Conservation (phyloP, 2,329 filamentous ascomycete genomes). For the Colletotrichum gigasporum region DNA sequence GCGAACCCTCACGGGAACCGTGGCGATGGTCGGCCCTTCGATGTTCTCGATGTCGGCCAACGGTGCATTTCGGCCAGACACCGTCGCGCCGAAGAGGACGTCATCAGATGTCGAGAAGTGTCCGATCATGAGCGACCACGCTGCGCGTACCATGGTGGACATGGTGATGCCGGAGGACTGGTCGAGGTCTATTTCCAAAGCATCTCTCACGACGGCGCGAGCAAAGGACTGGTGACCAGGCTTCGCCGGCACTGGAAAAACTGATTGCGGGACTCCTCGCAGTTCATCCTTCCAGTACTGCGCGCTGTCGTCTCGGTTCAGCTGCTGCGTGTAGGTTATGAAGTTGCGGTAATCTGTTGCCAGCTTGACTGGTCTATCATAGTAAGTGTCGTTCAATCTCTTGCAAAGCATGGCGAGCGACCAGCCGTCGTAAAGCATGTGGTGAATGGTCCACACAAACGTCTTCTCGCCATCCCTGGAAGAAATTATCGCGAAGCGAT, state of each 20-base stretch:
- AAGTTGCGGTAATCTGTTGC: conserved; percentile 13
- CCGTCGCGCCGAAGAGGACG: conserved; percentile 39
- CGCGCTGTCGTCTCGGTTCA: background rate
- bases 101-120: conserved; percentile 42
- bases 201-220: conserved; percentile 8
- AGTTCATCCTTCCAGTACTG: conserved; percentile 8
- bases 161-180: conserved; percentile 5
- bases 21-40: conserved; percentile 41
- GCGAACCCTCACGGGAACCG: conserved; percentile 38
- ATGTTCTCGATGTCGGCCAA: conserved; percentile 39
- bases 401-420: conserved; percentile 15
- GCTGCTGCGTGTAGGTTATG: background rate
- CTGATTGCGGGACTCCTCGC: background rate
- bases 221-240: conserved; percentile 1
- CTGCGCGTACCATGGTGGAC: conserved; percentile 37
- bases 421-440: conserved; percentile 26
- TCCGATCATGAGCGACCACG: conserved; percentile 44
- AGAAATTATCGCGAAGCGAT: conserved; percentile 33
- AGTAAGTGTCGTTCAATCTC: background rate
- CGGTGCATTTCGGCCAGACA: conserved; percentile 40
- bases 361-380: background rate
- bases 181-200: background rate
- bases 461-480: background rate
- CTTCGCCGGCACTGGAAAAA: background rate
- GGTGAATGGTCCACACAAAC: conserved; percentile 35